Conservation (phyloP, 805 yeast species). For the Zygoascus biomembranicola region DNA sequence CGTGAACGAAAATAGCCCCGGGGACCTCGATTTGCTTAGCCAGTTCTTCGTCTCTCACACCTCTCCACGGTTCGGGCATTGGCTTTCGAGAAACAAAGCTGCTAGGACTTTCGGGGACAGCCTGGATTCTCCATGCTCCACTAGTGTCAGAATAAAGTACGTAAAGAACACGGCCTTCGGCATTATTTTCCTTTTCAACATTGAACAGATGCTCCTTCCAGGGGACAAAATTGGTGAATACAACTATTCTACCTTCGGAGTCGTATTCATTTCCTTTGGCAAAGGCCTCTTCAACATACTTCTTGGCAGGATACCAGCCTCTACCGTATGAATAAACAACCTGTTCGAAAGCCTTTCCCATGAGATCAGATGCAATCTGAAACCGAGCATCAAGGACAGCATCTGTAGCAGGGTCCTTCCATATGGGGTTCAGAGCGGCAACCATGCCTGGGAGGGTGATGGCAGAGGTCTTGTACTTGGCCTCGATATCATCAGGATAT, state of each 20-base stretch:
- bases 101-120: constrained; percentile 73
- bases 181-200: constrained; percentile 47
- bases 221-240: constrained; percentile 72
- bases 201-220: constrained; percentile 91
- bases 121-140: constrained; percentile 73
- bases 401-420: constrained; percentile 66
- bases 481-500: constrained; percentile 40
- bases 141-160: constrained; percentile 75
- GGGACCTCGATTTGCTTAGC: constrained; percentile 68
- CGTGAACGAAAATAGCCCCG: constrained; percentile 88
- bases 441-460: constrained; percentile 75
- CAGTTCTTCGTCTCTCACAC: constrained; percentile 83
- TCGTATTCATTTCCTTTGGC: constrained; percentile 52
- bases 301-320: constrained; percentile 88
- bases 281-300: constrained; percentile 65
- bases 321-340: constrained; percentile 64
- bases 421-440: constrained; percentile 72
- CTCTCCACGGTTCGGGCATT: constrained; percentile 88
- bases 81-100: constrained; percentile 83
- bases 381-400: constrained; percentile 57
- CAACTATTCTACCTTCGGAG: constrained; percentile 61
- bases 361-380: constrained; percentile 60
- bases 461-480: constrained; percentile 45
- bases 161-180: constrained; percentile 49
- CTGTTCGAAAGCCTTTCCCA: constrained; percentile 73